Evolutionary conservation across 78 protist genomes (phyloP).

Genomic region (Speleostelium caveatum): DNA sequence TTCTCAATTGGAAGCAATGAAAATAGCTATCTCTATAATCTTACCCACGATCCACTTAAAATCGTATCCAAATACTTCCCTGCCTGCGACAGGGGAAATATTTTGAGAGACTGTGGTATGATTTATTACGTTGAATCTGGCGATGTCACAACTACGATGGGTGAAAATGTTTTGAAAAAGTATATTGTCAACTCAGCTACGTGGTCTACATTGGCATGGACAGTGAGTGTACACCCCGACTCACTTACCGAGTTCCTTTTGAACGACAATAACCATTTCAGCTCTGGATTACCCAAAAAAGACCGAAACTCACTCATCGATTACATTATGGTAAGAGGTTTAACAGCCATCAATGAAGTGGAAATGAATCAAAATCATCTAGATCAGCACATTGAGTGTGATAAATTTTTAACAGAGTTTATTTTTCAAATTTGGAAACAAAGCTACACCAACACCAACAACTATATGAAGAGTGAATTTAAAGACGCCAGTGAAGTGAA

Average conservation of each 20-base stretch:
- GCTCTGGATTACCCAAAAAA: neutral
- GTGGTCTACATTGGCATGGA: slow-evolving; percentile 44
- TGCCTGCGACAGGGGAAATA: slow-evolving; percentile 47
- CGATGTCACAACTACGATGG: slow-evolving; percentile 9
- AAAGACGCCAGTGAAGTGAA: neutral
- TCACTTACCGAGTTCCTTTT: neutral
- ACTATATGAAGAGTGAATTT: slow-evolving; percentile 1
- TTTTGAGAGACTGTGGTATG: slow-evolving; percentile 73
- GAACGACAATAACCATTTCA: slow-evolving; percentile 19
- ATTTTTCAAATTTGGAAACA: slow-evolving; percentile 33
- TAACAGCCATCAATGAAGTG: slow-evolving; percentile 19
- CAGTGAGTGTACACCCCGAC: neutral
- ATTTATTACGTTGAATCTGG: slow-evolving; percentile 1
- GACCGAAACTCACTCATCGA: neutral
- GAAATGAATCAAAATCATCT: neutral
- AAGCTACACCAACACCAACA: neutral
- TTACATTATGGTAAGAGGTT: slow-evolving; percentile 31
- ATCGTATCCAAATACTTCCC: slow-evolving; percentile 32
- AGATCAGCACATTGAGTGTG: slow-evolving; percentile 6
- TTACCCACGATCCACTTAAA: neutral
- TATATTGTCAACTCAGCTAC: slow-evolving; percentile 18
- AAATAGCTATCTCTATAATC: slow-evolving; percentile 21
- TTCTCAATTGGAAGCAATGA: slow-evolving; percentile 12
- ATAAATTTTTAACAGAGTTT: slow-evolving; percentile 30
- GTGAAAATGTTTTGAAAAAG: neutral